phyloP scores from a whole-genome alignment of 1,284 basidiomycete species.

The Ganoderma leucocontextum region DNA sequence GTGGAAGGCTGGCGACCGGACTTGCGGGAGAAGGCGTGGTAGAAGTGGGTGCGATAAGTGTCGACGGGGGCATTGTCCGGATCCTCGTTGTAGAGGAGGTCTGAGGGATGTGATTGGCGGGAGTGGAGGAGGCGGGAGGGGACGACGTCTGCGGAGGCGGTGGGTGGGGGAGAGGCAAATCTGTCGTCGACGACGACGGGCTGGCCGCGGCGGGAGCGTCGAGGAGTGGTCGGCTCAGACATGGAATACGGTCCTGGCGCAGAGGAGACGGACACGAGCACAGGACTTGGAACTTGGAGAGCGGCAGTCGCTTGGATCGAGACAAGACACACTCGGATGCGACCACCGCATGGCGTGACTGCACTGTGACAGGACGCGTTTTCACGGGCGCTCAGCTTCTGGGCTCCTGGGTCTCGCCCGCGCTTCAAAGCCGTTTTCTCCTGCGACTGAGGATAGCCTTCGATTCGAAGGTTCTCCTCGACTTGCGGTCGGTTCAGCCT shows the following conservation, averaged over 20 bases:
- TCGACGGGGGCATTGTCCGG: slow-evolving; percentile 24
- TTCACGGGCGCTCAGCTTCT: no score
- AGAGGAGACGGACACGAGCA: not conserved
- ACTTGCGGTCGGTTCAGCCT: no score
- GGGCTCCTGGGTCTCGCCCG: no score
- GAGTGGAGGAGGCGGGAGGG: slow-evolving; percentile 29
- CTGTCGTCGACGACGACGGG: slow-evolving; percentile 31
- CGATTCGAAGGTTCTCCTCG: no score
- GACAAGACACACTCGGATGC: not conserved
- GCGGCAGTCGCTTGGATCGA: not conserved
- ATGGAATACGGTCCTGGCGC: not conserved
- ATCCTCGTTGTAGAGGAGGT: slow-evolving; percentile 36
- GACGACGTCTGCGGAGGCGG: slow-evolving; percentile 21
- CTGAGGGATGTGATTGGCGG: slow-evolving; percentile 30
- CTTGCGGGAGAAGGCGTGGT: slow-evolving; percentile 26
- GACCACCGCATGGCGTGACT: not conserved
- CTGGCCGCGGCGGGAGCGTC: slow-evolving; percentile 42
- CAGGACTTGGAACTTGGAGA: not conserved
- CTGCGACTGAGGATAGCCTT: no score
- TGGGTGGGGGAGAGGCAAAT: slow-evolving; percentile 16
- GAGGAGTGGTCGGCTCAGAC: slow-evolving; percentile 21
- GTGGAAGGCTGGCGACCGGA: not conserved
- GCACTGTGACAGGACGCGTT: not conserved
- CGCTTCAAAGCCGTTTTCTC: no score
- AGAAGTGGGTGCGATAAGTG: slow-evolving; percentile 36